Evolutionary conservation across 129 eudicot genomes (phyloP).

Genomic region (Logfia minima): DNA sequence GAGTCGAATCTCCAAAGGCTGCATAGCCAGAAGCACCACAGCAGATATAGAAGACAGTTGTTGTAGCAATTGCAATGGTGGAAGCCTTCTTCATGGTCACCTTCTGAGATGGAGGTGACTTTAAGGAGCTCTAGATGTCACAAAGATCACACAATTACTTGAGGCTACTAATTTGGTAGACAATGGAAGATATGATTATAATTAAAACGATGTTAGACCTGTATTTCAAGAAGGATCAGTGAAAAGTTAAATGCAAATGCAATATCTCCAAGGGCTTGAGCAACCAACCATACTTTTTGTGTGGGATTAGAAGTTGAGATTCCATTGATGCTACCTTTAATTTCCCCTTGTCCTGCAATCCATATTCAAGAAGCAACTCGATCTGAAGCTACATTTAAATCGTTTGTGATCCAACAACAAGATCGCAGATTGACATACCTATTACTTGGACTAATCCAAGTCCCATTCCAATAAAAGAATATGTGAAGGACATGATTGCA

Average conservation of each 20-base stretch:
- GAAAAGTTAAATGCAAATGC: slow-evolving; percentile 71
- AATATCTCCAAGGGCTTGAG: slow-evolving; percentile 81
- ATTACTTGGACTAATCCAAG: slow-evolving; percentile 69
- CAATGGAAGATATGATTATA: background rate
- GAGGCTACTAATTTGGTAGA: background rate
- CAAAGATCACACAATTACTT: background rate
- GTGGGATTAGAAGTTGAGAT: slow-evolving; percentile 47
- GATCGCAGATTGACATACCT: slow-evolving; percentile 38
- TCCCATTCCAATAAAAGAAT: slow-evolving; percentile 63
- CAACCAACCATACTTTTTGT: slow-evolving; percentile 71
- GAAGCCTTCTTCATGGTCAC: slow-evolving; percentile 77
- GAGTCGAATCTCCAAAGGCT: slow-evolving; percentile 76
- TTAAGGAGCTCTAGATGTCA: slow-evolving; percentile 60
- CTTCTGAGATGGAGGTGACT: slow-evolving; percentile 70
- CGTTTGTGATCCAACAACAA: background rate
- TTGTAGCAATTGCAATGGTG: slow-evolving; percentile 40
- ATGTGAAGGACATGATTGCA: slow-evolving; percentile 81
- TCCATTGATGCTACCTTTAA: slow-evolving; percentile 70
- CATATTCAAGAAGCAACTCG: slow-evolving; percentile 14
- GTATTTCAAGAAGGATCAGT: slow-evolving; percentile 64
- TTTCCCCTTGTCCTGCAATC: slow-evolving; percentile 60
- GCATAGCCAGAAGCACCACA: slow-evolving; percentile 89
- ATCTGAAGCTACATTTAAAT: background rate
- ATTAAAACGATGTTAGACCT: slow-evolving; percentile 34
- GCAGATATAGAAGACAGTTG: slow-evolving; percentile 64